Base-by-base conservation (phyloP, 2,329 filamentous ascomycete genomes). In the Dactylonectria estremocensis region DNA sequence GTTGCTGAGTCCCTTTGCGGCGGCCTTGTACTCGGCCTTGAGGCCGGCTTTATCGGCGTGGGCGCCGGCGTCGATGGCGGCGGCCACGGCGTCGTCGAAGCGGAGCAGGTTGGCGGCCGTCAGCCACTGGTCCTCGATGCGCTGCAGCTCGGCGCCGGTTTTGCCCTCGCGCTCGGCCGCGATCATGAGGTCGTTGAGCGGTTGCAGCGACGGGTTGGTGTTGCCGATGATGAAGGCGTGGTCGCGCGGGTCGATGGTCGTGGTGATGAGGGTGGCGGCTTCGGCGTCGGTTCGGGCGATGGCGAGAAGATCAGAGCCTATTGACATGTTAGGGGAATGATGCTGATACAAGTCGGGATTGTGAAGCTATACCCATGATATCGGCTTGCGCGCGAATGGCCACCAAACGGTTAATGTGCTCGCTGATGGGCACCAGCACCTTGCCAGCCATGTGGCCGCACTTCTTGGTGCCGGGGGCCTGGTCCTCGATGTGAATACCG, bases 371-470 rank as follows among this genome's bases (percentile, higher is more conserved):
- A 90, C 93, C 96, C 96, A 99, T 98, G 78, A 99, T 98, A 80
- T 99, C 96, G 74, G 96, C 95, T 84, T 99, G 96, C 5, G 96
- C 95, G 68, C 96, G 92, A 81, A 99, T 98, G 75, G 96, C 95
- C 57, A 99, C 95, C 61, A 99, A 88, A 62, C 96, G 92, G 86
- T 98, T 98, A 85, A 98, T 98, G 86, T 99, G 96, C 86, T 99
- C 96, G 83, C 91, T 93, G 80, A 98, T 97, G 57, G 96, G 96
- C 59, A 99, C 96, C 68, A 99, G 87, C 49, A 98, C 96, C 86
- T 98, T 98, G 78, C 96, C 96, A 73, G 96, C 96, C 96, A 98
- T 98, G 85, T 98, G 96, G 71, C 96, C 96, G 82, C 96, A 99
- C 89, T 99, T 99, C 90, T 99, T 99, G 56, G 96, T 98, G 61